These are phyloP conservation scores for Xanthoconium purpureum DNA, from an alignment of 768 basidiomycete genomes.

Conservation along the genomic window DNA sequence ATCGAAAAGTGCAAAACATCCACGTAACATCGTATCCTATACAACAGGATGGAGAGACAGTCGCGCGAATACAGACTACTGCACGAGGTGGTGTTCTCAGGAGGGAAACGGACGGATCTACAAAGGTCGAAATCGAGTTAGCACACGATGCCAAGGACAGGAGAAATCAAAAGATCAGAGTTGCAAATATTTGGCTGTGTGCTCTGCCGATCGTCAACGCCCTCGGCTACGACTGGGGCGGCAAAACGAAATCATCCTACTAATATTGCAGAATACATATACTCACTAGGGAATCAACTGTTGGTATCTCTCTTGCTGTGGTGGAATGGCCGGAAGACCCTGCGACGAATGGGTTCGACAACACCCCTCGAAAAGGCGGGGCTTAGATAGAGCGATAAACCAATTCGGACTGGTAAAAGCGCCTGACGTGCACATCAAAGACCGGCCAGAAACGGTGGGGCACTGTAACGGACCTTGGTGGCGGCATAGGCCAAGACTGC, in stretches of 20 bases:
- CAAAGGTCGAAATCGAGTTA: slow-evolving; percentile 5
- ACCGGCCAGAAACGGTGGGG: not conserved
- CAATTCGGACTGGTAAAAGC: slow-evolving; percentile 69
- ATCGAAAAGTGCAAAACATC: slow-evolving; percentile 40
- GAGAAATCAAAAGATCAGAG: slow-evolving; percentile 42
- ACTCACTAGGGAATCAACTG: slow-evolving; percentile 29
- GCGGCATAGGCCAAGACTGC: slow-evolving; percentile 77
- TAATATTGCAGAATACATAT: not conserved
- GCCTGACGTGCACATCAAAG: slow-evolving; percentile 45
- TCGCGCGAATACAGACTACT: not conserved
- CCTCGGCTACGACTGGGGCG: slow-evolving; percentile 70
- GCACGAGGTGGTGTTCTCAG: not conserved
- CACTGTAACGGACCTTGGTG: slow-evolving; percentile 52
- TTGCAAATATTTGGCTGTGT: slow-evolving; percentile 65
- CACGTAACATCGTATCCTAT: not conserved
- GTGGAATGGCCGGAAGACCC: slow-evolving; percentile 20
- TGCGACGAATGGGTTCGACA: slow-evolving; percentile 57
- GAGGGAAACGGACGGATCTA: not conserved
- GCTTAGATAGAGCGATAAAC: slow-evolving; percentile 65
- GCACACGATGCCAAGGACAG: not conserved
- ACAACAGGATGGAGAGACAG: slow-evolving; percentile 2
- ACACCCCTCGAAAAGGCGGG: slow-evolving; percentile 67
- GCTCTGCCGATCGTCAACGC: slow-evolving; percentile 67
- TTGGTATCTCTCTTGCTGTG: not conserved
- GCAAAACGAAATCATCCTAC: slow-evolving; percentile 61